Percentiles rank a stretch among this genome's conserved stretches.
Conservation (phyloP, 352 stramenopile species). For the Phytophthora cactorum region DNA sequence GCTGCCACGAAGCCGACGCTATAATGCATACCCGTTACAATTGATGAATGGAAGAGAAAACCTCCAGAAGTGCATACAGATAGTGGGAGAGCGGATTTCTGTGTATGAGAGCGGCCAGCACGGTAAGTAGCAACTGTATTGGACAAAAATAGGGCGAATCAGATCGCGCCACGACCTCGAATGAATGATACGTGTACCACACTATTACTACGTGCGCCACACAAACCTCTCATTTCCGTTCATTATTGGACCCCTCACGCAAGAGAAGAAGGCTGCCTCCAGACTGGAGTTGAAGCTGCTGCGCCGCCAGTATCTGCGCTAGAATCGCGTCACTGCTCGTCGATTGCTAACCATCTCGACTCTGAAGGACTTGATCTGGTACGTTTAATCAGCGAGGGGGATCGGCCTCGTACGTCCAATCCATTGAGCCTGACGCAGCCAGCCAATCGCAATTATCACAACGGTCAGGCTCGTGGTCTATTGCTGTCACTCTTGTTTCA, state of each 20-base stretch:
- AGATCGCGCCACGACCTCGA: slow-evolving; percentile 17
- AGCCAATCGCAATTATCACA: slow-evolving; percentile 4
- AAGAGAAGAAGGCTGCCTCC: slow-evolving; percentile 6
- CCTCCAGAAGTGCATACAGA: slow-evolving; percentile 15
- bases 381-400: not conserved
- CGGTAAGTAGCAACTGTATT: slow-evolving; percentile 10
- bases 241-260: not conserved
- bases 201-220: not conserved
- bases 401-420: not conserved
- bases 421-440: not conserved
- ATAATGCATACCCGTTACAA: slow-evolving; percentile 19
- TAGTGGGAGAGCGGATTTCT: slow-evolving; percentile 9
- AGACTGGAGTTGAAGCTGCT: slow-evolving; percentile 10
- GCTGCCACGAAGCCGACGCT: slow-evolving; percentile 33
- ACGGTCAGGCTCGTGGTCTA: slow-evolving; percentile 11
- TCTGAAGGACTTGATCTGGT: not conserved
- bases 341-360: not conserved
- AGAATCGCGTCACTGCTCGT: not conserved
- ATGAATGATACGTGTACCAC: not conserved
- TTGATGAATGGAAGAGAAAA: slow-evolving; percentile 1
- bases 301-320: too few species aligned
- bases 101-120: not conserved
- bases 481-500: slow-evolving; percentile 22
- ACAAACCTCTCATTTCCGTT: slow-evolving; percentile 22
- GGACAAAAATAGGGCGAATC: slow-evolving; percentile 29